These are phyloP conservation scores for Cystobasidiaceae sp. DNA, from an alignment of 1,284 basidiomycete genomes.

Conservation along the genomic window DNA sequence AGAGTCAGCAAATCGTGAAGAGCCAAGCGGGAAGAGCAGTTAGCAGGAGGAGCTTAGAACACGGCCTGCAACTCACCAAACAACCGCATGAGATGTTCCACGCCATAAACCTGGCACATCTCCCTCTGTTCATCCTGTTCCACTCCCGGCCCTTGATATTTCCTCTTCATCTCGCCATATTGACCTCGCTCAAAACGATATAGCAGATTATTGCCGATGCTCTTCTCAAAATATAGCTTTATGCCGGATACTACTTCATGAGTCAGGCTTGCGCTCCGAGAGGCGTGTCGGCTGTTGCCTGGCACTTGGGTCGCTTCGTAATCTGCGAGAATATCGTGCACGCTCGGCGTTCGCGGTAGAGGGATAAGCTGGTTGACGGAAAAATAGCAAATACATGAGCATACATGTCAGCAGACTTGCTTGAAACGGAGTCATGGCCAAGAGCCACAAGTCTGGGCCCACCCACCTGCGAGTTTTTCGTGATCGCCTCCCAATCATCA, in stretches of 20 bases:
- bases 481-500: constrained; percentile 97
- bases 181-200: constrained; percentile 93
- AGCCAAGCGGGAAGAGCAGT: neutral
- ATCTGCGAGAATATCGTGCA: constrained; percentile 69
- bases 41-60: neutral
- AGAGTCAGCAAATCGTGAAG: too few species aligned
- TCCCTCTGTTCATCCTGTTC: constrained; percentile 59
- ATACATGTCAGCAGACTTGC: neutral
- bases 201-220: constrained; percentile 80
- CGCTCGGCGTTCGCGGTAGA: constrained; percentile 75
- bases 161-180: constrained; percentile 74
- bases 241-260: constrained; percentile 82
- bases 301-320: constrained; percentile 55
- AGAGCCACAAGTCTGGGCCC: too few species aligned
- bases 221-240: constrained; percentile 88
- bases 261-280: constrained; percentile 54
- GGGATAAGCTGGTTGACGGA: constrained; percentile 65
- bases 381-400: neutral
- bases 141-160: constrained; percentile 59
- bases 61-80: constrained; percentile 69
- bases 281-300: constrained; percentile 47
- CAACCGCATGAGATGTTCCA: constrained; percentile 87
- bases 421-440: too few species aligned
- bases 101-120: constrained; percentile 87
- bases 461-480: constrained; percentile 80